phyloP scores from a whole-genome alignment of 2,329 filamentous ascomycete genomes.

The Paradendryphiella salina region DNA sequence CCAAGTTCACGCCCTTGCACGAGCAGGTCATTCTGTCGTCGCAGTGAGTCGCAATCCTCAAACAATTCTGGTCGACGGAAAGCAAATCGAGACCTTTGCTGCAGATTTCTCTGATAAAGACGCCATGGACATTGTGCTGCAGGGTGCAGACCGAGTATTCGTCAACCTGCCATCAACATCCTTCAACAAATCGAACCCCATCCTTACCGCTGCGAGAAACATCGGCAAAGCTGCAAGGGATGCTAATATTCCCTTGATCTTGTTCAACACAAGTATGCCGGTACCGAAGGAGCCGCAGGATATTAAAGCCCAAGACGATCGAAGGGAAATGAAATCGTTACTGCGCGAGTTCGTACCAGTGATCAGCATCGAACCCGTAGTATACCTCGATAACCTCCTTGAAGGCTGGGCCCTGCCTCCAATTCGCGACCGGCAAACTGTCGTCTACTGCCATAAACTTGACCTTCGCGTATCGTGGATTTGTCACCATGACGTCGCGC shows the following conservation, averaged over 20 bases:
- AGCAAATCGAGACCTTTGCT: slow-evolving; percentile 21
- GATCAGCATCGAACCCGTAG: slow-evolving; percentile 46
- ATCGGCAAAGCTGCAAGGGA: slow-evolving; percentile 28
- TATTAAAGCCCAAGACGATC: slow-evolving; percentile 38
- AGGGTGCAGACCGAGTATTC: slow-evolving; percentile 28
- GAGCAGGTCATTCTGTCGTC: slow-evolving; percentile 32
- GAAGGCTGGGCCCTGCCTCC: slow-evolving; percentile 48
- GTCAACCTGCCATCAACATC: slow-evolving; percentile 38
- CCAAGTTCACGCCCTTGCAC: slow-evolving; percentile 32
- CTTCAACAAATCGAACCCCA: slow-evolving; percentile 33
- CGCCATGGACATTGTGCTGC: slow-evolving; percentile 21
- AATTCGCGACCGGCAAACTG: slow-evolving; percentile 40
- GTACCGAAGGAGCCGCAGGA: slow-evolving; percentile 26
- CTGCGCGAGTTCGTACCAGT: slow-evolving; percentile 40
- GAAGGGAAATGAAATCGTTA: slow-evolving; percentile 36
- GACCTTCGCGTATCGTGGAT: slow-evolving; percentile 47
- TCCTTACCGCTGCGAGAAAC: slow-evolving; percentile 25
- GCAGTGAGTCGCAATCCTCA: slow-evolving; percentile 33
- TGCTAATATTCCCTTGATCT: slow-evolving; percentile 20
- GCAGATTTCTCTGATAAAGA: slow-evolving; percentile 28
- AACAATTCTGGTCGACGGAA: slow-evolving; percentile 18
- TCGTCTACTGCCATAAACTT: slow-evolving; percentile 49
- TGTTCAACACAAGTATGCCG: slow-evolving; percentile 41
- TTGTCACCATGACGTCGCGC: slow-evolving; percentile 47
- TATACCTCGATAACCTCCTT: slow-evolving; percentile 48